Base-by-base conservation (phyloP, 345 rosid genomes). In the Dovyalis caffra region DNA sequence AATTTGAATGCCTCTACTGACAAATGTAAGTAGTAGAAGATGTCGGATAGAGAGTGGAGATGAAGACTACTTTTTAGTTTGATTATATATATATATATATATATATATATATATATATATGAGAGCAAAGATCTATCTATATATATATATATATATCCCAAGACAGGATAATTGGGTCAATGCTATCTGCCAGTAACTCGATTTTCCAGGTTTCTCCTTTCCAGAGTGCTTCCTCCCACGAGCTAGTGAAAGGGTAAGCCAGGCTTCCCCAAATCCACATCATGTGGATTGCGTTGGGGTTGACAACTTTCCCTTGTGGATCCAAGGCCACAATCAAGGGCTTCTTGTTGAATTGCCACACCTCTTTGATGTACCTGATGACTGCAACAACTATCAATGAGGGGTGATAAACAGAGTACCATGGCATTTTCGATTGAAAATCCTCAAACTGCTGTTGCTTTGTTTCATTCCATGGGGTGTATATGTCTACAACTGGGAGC, bases 231-330 rank as follows among this genome's bases (percentile, higher is more conserved):
- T 76, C 85, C 78, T 89, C 94, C 75, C 77, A 83, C 1, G 71
- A 43, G 70, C 83, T 85, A 0, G 97, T 89, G 86, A 94, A 94
- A 23, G 98, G 98, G 64, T 84, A 86, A 5, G 97, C 97, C 56
- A 60, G 26, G 57, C 76, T 70, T n/a, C 90, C 90, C 97, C 97
- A 92, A 75, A 92, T 89, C 89, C 93, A 88, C 81, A 89, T 87
- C 98, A 94, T 92, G 63, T 88, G 89, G 72, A 94, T 78, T 31
- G 98, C 97, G 62, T 92, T 92, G 26, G 85, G 88, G 65, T 85
- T 85, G 77, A 76, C 87, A 56, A 90, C 90, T 67, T 78, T 86
- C n/a, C 97, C 98, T 74, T 91, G 92, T 1, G 92, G 89, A 68
- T 92, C 95, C 78, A 94, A 81, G 33, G 87, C 98, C 63, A 94